A percentile compares a stretch with the other conserved stretches of the same genome.
Evolutionary conservation across 495 filamentous ascomycete species (phyloP).

Genomic region (Amphirosellinia nigrospora): DNA sequence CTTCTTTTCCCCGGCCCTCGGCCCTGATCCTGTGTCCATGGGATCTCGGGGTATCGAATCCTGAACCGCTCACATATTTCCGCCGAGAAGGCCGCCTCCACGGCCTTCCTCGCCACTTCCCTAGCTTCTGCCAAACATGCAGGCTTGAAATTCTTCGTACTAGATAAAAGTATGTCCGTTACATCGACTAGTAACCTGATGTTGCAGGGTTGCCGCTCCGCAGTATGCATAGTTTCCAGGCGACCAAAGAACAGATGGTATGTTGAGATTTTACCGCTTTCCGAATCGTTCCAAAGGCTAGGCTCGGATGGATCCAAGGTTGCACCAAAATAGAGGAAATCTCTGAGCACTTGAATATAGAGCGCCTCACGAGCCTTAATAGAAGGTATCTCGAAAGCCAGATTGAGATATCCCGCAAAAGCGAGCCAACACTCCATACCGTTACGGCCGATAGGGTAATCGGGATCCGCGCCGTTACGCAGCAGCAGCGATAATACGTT

Average conservation of each 20-base stretch:
- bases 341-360: not conserved
- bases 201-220: not conserved
- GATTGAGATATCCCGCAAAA: not conserved
- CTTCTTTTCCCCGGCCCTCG: not conserved
- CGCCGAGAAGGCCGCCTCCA: not conserved
- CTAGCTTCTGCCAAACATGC: not conserved
- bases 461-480: not conserved
- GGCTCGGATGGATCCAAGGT: not conserved
- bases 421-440: too few species aligned
- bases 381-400: not conserved
- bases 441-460: not conserved
- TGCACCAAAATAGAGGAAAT: not conserved
- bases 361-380: not conserved
- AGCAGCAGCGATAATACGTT: not conserved
- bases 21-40: not conserved
- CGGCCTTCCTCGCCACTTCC: too few species aligned
- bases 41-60: not conserved
- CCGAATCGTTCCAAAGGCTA: not conserved
- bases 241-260: not conserved
- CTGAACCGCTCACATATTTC: not conserved
- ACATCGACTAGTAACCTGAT: not conserved
- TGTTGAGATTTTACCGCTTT: not conserved
- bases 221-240: not conserved
- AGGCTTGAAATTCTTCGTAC: not conserved
- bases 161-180: not conserved